Evolutionary conservation across 2,329 filamentous ascomycete genomes (phyloP), one percentile per base, ranked within the genome.

Genomic region (Fusarium sp.): DNA sequence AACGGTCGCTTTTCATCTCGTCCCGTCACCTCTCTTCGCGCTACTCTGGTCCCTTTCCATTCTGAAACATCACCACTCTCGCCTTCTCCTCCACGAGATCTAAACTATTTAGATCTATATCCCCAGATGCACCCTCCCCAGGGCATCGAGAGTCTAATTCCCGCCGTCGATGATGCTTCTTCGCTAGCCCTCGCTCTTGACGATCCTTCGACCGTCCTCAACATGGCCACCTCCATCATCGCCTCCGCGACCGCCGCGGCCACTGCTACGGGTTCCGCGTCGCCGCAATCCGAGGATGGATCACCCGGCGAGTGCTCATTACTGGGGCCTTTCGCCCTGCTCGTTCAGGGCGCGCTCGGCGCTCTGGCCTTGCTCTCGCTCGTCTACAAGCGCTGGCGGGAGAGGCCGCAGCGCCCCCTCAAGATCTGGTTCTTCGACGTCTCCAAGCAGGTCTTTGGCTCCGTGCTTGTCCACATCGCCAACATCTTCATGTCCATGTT

Each of bases 401-500:
- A 99, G 84, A 89, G 94, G 66, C 96, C 97, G 2, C 96, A 98
- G 82, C 90, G 97, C 65, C 96, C 96, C 1, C 81, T 98, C 80
- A 97, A 97, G 88, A 95, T 99, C 75, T 99, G 97, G 96, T 95
- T 94, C 82, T 99, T 98, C 82, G 97, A 99, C 81, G 97, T 92
- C 27, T 97, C 95, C 35, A 99, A 99, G 86, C 97, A 99, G 86
- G 95, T 99, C 63, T 94, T 98, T 79, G 97, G 97, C 25, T 97
- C 95, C 33, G 92, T 95, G 54, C 88, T 99, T 82, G 91, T 98
- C 36, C 97, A 99, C 84, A 88, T 96, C 52, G 94, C 95, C 76
- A 99, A 99, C 81, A 88, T 99, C 63, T 91, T 98, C 82, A 97
- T 99, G 93, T 97, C 95, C 56, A 95, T 98, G 94, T 89, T 99